Evolutionary conservation across 2,329 filamentous ascomycete species (phyloP), one percentile per base, ranked within the genome.

Genomic region (Alternaria triticina): DNA sequence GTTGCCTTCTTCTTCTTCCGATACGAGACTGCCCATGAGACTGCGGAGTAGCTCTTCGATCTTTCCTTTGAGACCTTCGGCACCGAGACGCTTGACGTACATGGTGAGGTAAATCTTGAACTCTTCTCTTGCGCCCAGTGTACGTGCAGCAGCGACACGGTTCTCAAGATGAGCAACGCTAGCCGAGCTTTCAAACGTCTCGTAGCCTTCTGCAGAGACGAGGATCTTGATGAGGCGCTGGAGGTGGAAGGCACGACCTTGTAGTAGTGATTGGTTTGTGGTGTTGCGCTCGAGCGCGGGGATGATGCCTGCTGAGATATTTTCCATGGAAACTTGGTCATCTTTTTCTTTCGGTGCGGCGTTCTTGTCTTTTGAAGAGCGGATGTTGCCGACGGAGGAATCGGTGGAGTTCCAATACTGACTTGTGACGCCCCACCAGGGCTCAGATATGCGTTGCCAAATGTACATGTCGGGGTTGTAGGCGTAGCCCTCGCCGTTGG

Each of bases 341-440:
- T 83, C 81, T 57, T 83, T 81, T 44, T 80, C 77, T 23, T 76
- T 80, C 1, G 69, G 64, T 8, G 66, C 59, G 3, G 68, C 61
- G 27, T 57, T 57, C 23, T 73, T 72, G 33, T 76, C 71, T 40
- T 68, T 62, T 1, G 89, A 90, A 3, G 92, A 89, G 68, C 93
- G 90, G 40, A 97, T 81, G 54, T 94, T 92, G 51, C 91, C 90
- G 57, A 97, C 89, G 0, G 94, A 94, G 2, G 93, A 94, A 74
- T 97, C 96, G 57, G 94, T 97, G 1, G 94, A 96, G 80, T 99
- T 98, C 96, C 96, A 99, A 79, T 99, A 99, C 77, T 99, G 96
- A 71, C 93, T 97, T 17, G 94, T 94, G 0, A 98, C 94, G 0
- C 95, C 95, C 94, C 96, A 99, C 96, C 96, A 99, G 2, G 93